phyloP scores from a whole-genome alignment of 2,329 filamentous ascomycete genomes.

The Paecilomyces dactylethromorphus region DNA sequence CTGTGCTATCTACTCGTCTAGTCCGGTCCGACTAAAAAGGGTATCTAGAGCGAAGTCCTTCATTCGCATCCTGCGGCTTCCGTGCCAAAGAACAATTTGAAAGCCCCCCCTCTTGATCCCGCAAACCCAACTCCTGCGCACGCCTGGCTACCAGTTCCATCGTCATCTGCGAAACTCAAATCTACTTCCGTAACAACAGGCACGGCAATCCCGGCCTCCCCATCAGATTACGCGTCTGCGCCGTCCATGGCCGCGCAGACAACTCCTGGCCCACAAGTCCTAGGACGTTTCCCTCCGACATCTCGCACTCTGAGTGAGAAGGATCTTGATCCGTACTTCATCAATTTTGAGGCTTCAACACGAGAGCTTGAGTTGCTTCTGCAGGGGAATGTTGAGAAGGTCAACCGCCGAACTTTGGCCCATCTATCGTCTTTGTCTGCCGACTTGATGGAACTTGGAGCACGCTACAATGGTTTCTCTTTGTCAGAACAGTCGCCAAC shows the following conservation, averaged over 20 bases:
- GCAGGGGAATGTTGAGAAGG: constrained; percentile 91
- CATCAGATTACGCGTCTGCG: constrained; percentile 37
- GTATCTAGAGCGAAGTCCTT: constrained; percentile 75
- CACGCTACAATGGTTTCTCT: constrained; percentile 95
- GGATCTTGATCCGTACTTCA: constrained; percentile 92
- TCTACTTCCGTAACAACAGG: constrained; percentile 36
- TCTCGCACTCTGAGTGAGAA: constrained; percentile 72
- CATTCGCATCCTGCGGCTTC: constrained; percentile 84
- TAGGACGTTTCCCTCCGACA: constrained; percentile 76
- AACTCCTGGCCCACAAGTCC: constrained; percentile 52
- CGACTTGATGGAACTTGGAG: constrained; percentile 87
- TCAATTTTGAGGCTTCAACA: constrained; percentile 84
- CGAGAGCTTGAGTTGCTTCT: constrained; percentile 85
- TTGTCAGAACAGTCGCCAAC: constrained; percentile 85
- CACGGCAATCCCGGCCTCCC: constrained; percentile 50
- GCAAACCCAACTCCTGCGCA: constrained; percentile 89
- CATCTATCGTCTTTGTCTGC: constrained; percentile 78
- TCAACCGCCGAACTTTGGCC: constrained; percentile 80
- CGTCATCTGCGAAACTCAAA: constrained; percentile 79
- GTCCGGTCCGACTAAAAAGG: constrained; percentile 22
- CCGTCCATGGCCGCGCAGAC: constrained; percentile 5
- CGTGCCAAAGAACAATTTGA: constrained; percentile 88
- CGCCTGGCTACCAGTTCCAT: constrained; percentile 77
- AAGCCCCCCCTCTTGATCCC: constrained; percentile 89
- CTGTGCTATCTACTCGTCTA: not conserved